Evolutionary conservation across 257 asterid genomes (phyloP), one percentile per base, ranked within the genome.

Genomic region (Knoxia roxburghii): DNA sequence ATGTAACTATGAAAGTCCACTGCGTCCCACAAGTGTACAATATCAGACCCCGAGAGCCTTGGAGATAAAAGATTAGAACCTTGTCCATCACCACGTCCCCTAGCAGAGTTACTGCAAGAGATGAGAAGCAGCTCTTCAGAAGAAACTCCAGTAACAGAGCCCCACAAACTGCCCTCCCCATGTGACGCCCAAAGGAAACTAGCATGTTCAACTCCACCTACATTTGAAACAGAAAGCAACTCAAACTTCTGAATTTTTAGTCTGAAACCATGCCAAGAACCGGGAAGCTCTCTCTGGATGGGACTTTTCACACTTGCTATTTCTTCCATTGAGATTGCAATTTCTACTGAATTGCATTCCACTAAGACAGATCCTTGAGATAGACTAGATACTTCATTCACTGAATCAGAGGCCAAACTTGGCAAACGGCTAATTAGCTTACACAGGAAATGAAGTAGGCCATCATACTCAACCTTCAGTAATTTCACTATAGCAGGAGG

Each of bases 81-180:
- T 79, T 87, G 89, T 73, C 99, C 99, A 76, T 83, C 89, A 68
- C 99, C 98, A 64, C 99, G 99, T 46, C 98, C 96, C 73, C 78
- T 72, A 54, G 87, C 56, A 59, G 96, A 81, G 77, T 84, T 84
- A 59, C 79, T 82, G 79, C 96, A 90, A 61, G 96, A 87, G 68
- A 90, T 82, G 80, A 94, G 87, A 74, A 87, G 90, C 79, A 90
- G 84, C 76, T 94, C 89, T 71, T 75, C 72, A 52, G 75, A 65
- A 29, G 82, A 70, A 77, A 80, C 86, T 74, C 87, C 85, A 63
- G 86, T 83, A 62, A 79, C 61, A 58, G 92, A 81, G 67, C 99
- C 99, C 86, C 89, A 83, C 81, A 94, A 81, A 75, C 77, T 85
- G 56, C 99, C 99, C 75, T 82, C 90, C 37, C 86, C 79, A 77